Base-by-base conservation (phyloP, 1,284 basidiomycete species). In the Exobasidium rhododendri region DNA sequence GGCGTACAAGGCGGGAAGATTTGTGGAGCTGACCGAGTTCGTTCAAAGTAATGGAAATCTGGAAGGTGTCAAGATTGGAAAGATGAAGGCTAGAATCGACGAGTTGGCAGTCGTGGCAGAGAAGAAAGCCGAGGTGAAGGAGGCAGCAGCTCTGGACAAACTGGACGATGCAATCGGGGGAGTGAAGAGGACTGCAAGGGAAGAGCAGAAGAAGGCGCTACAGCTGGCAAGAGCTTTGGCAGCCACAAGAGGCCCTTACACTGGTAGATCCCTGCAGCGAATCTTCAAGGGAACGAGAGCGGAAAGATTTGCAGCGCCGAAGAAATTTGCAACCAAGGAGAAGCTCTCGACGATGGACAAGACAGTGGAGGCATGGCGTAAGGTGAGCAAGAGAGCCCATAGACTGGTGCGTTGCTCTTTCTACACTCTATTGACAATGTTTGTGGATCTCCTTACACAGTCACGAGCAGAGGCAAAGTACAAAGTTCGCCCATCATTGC, bases 341-440 rank as follows among this genome's bases (percentile, higher is more conserved):
- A 20, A 28, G 5, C 14, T 50, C 13, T 50, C 47, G 26, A 50
- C n/a, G 24, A 50, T 50, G 47, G 47, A 50, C 26, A 20, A 50
- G 26, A 50, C 47, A 13, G 26, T 50, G 20, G 4, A 6, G 13
- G 47, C n/a, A 24, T 50, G 47, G 47, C 22, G 47, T 24, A 50
- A 50, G 28, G 20, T 24, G 26, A 4, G 47, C 14, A 50, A 26
- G 44, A 22, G n/a, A n/a, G n/a, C n/a, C n/a, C n/a, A n/a, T n/a
- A n/a, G n/a, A n/a, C n/a, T n/a, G n/a, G n/a, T n/a, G n/a, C n/a
- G n/a, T n/a, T n/a, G n/a, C n/a, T n/a, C n/a, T n/a, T n/a, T n/a
- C n/a, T n/a, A n/a, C n/a, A n/a, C n/a, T n/a, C n/a, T n/a, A n/a
- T n/a, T n/a, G n/a, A n/a, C n/a, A n/a, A n/a, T n/a, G n/a, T n/a